These are phyloP conservation scores for Apiospora pterosperma DNA, from an alignment of 2,329 filamentous ascomycete genomes.

Conservation along the genomic window DNA sequence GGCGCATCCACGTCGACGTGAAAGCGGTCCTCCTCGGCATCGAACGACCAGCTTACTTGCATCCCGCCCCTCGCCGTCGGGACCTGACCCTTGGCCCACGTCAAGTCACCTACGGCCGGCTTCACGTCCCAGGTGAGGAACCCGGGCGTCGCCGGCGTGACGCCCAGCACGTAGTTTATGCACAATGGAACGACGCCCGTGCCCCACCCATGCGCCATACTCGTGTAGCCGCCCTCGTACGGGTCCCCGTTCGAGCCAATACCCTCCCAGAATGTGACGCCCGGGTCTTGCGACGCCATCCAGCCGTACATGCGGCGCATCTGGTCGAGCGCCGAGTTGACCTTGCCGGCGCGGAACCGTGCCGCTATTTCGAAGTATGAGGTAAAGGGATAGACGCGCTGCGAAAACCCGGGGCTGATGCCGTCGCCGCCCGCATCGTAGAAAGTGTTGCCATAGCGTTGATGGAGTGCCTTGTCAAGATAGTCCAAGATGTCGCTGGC, in stretches of 20 bases:
- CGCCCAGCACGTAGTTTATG: conserved; percentile 43
- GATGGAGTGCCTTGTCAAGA: conserved; percentile 30
- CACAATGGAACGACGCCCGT: conserved; percentile 47
- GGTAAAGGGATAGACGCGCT: conserved; percentile 48
- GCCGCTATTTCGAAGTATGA: conserved; percentile 52
- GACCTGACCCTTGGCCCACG: conserved; percentile 41
- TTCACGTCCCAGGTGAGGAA: conserved; percentile 38
- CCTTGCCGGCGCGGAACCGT: conserved; percentile 35
- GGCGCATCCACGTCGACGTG: conserved; percentile 29
- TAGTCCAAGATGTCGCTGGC: conserved; percentile 36
- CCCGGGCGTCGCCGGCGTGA: conserved; percentile 40
- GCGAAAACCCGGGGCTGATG: conserved; percentile 30
- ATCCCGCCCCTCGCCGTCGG: conserved; percentile 38
- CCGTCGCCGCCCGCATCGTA: conserved; percentile 42
- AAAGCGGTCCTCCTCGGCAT: conserved; percentile 14
- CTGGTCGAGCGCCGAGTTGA: conserved; percentile 39
- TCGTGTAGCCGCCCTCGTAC: conserved; percentile 45
- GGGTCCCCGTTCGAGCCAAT: conserved; percentile 38
- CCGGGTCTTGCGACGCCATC: conserved; percentile 45
- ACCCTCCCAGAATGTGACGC: conserved; percentile 49
- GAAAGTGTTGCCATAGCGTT: conserved; percentile 47
- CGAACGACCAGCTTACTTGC: conserved; percentile 34
- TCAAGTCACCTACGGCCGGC: conserved; percentile 32
- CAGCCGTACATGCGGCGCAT: conserved; percentile 45
- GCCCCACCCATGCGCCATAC: conserved; percentile 48